Conservation (phyloP, 768 basidiomycete species). For the Crucibulum laeve region DNA sequence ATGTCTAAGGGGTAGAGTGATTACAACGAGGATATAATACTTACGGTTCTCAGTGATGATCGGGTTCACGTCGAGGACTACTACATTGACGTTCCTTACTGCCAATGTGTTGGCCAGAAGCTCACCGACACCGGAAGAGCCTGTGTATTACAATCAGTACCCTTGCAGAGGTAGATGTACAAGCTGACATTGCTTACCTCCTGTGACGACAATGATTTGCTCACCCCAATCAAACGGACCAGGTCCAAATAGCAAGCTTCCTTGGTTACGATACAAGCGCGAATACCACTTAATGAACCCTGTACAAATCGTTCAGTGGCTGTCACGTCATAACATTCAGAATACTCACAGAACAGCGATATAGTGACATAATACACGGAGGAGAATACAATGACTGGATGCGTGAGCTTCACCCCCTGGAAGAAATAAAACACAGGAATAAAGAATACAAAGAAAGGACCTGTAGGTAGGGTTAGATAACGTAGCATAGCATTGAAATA, state of each 20-base stretch:
- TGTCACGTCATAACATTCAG: neutral
- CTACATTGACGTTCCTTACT: slow-evolving; percentile 74
- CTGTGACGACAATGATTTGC: slow-evolving; percentile 88
- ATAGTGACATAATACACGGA: slow-evolving; percentile 54
- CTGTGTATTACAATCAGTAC: slow-evolving; percentile 29
- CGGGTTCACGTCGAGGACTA: slow-evolving; percentile 82
- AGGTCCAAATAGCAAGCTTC: slow-evolving; percentile 56
- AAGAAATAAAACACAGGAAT: slow-evolving; percentile 77
- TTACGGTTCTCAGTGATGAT: slow-evolving; percentile 73
- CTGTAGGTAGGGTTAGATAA: slow-evolving; percentile 28
- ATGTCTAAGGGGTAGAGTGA: slow-evolving; percentile 1
- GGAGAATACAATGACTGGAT: slow-evolving; percentile 48
- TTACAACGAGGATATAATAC: slow-evolving; percentile 13
- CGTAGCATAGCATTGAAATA: slow-evolving; percentile 2
- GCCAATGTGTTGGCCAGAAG: slow-evolving; percentile 85
- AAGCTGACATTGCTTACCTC: slow-evolving; percentile 49
- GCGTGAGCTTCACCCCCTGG: slow-evolving; percentile 51
- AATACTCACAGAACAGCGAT: slow-evolving; percentile 61
- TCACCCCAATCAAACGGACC: slow-evolving; percentile 76
- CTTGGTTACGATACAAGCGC: slow-evolving; percentile 70
- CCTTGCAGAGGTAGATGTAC: neutral
- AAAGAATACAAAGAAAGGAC: slow-evolving; percentile 82
- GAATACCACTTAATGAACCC: slow-evolving; percentile 73
- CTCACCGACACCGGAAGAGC: slow-evolving; percentile 86
- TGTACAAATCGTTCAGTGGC: slow-evolving; percentile 19